Evolutionary conservation across 768 basidiomycete species (phyloP).

Genomic region (Exidia glandulosa): DNA sequence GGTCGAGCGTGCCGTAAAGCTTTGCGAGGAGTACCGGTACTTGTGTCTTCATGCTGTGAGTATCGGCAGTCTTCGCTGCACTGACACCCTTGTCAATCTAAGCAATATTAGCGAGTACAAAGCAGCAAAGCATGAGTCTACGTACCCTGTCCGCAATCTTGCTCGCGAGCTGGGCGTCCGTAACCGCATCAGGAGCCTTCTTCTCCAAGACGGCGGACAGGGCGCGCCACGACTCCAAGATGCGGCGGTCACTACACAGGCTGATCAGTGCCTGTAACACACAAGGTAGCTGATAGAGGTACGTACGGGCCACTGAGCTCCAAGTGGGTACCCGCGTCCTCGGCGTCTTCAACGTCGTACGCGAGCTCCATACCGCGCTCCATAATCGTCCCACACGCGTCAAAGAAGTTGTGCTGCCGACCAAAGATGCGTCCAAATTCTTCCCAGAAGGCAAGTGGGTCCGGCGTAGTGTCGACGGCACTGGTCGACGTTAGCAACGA

Average conservation of each 20-base stretch:
- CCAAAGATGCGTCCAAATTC: background rate
- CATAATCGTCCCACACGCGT: background rate
- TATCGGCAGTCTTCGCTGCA: background rate
- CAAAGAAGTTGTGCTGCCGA: background rate
- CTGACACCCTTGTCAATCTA: background rate
- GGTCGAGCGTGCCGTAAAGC: background rate
- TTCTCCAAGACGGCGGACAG: background rate
- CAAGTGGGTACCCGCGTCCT: background rate
- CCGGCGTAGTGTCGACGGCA: too few relatives aligned
- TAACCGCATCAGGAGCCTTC: background rate
- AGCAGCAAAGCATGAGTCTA: background rate
- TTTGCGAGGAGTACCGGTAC: background rate
- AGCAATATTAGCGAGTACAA: background rate
- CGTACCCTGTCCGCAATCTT: background rate
- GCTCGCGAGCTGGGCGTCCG: background rate
- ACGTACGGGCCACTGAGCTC: background rate
- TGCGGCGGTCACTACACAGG: background rate
- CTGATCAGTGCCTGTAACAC: background rate
- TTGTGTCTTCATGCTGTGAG: background rate
- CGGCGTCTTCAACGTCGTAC: background rate
- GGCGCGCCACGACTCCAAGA: background rate
- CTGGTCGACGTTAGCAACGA: too few relatives aligned
- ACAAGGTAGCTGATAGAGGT: background rate
- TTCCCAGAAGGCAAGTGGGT: background rate
- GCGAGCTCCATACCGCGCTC: background rate